Evolutionary conservation across 2,329 filamentous ascomycete genomes (phyloP).

Genomic region (Drechslera avenae): DNA sequence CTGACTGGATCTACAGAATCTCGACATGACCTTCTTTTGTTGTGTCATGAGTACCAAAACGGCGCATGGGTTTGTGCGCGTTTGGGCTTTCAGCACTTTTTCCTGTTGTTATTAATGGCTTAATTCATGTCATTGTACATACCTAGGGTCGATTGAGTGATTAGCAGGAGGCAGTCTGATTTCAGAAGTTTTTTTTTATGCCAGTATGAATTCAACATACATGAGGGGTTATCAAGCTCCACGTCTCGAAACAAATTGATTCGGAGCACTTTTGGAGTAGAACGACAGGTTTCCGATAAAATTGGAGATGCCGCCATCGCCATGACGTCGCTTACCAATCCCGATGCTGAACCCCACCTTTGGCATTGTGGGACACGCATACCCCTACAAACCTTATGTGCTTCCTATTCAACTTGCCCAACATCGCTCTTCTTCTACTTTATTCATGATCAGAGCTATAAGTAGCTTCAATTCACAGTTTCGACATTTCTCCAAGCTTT

Average conservation of each 20-base stretch:
- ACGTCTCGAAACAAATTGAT: background rate
- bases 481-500: background rate
- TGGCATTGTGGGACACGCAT: conserved; percentile 3
- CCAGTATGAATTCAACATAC: background rate
- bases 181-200: background rate
- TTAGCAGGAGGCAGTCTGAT: background rate
- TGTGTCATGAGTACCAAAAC: background rate
- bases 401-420: background rate
- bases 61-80: background rate
- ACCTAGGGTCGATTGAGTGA: background rate
- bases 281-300: background rate
- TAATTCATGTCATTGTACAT: background rate
- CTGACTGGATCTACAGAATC: background rate
- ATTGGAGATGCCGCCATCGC: background rate
- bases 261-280: too few species aligned
- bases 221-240: too few species aligned
- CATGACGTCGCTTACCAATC: conserved; percentile 6
- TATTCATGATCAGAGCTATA: background rate
- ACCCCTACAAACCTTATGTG: too few species aligned
- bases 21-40: background rate
- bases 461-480: background rate
- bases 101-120: background rate
- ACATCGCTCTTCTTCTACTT: background rate
- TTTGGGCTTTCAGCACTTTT: background rate
- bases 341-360: conserved; percentile 12